Evolutionary conservation across 176 grass and related monocot species (phyloP).

Genomic region (Olyra latifolia): DNA sequence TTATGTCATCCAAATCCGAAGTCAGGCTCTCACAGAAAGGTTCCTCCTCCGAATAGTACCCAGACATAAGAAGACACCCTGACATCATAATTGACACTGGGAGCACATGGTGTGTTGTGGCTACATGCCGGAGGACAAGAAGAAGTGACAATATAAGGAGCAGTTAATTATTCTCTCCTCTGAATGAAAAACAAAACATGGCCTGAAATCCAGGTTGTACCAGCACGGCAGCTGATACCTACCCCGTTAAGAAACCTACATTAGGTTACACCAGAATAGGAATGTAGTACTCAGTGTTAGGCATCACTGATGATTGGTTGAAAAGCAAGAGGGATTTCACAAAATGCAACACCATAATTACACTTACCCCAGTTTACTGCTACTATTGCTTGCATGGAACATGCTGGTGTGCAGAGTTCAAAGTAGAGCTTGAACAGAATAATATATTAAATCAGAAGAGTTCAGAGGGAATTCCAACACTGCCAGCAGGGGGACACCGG

Average conservation of each 20-base stretch:
- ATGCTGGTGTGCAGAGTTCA: background rate
- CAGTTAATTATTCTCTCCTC: conserved; percentile 4
- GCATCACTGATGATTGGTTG: background rate
- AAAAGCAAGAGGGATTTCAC: background rate
- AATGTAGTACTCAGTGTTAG: background rate
- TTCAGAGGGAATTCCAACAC: conserved; percentile 2
- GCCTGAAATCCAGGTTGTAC: background rate
- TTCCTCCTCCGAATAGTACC: conserved; percentile 4
- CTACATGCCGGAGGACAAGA: background rate
- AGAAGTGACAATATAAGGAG: background rate
- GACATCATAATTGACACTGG: conserved; percentile 11
- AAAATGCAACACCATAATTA: background rate
- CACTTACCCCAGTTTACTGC: background rate
- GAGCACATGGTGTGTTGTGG: conserved; percentile 15
- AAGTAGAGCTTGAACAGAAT: background rate
- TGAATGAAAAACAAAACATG: background rate
- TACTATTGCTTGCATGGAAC: background rate
- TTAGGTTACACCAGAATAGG: background rate
- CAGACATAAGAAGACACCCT: conserved; percentile 5
- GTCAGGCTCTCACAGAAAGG: background rate
- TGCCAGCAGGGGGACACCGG: background rate
- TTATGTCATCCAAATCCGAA: background rate
- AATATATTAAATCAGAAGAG: background rate
- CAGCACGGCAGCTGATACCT: background rate
- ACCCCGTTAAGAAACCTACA: background rate